Conservation (phyloP, 805 yeast species). For the Danielia reshetovae region DNA sequence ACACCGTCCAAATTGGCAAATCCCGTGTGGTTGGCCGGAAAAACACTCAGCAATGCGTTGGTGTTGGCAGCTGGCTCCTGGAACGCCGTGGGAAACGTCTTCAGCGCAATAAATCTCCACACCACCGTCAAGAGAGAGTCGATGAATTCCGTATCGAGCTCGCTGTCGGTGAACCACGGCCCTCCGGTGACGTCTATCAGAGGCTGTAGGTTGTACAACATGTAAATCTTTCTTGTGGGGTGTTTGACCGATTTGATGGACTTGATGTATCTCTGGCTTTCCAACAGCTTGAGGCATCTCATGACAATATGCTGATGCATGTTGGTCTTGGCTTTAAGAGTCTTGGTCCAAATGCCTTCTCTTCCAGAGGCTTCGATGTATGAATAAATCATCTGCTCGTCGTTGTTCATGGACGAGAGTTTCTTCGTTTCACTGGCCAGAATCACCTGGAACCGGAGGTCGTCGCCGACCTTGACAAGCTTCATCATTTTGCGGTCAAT, state of each 20-base stretch:
- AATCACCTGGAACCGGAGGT: constrained; percentile 71
- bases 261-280: constrained; percentile 78
- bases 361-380: constrained; percentile 90
- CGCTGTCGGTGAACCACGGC: constrained; percentile 98
- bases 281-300: constrained; percentile 76
- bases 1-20: constrained; percentile 74
- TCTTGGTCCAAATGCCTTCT: constrained; percentile 95
- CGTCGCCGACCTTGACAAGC: constrained; percentile 63
- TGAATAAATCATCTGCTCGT: constrained; percentile 87
- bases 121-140: constrained; percentile 77
- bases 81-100: constrained; percentile 73
- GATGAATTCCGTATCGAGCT: constrained; percentile 89
- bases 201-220: constrained; percentile 91
- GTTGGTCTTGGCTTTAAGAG: constrained; percentile 82
- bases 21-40: constrained; percentile 54
- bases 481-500: constrained; percentile 60
- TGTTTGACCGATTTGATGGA: constrained; percentile 84
- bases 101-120: constrained; percentile 80
- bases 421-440: constrained; percentile 70
- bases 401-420: constrained; percentile 72
- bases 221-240: constrained; percentile 93
- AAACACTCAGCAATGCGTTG: constrained; percentile 45
- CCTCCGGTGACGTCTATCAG: constrained; percentile 97
- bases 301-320: constrained; percentile 88
- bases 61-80: constrained; percentile 33